Conservation (phyloP, 306 rosid genomes). For the Sicyos baderoa region DNA sequence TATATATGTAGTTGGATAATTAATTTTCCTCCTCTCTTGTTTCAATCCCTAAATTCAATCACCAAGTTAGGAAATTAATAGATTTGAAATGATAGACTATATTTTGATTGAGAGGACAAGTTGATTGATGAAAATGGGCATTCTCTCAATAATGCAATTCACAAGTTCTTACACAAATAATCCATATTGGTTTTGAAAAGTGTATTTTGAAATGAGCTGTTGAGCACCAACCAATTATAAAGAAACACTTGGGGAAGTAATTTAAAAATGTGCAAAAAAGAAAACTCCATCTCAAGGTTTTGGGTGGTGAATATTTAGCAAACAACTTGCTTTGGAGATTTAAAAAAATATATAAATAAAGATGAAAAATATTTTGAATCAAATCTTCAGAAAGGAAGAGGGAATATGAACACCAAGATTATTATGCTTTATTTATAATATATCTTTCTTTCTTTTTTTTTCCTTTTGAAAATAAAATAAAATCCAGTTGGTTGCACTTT, state of each 20-base stretch:
- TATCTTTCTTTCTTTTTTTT: background rate
- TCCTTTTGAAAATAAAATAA: background rate
- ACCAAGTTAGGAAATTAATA: background rate
- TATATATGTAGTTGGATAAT: too few species aligned
- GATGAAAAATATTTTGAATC: too few species aligned
- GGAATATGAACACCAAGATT: slow-evolving; percentile 13
- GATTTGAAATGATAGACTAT: background rate
- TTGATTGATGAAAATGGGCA: background rate
- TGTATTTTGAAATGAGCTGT: background rate
- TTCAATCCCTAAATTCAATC: too few species aligned
- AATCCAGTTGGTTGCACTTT: slow-evolving; percentile 17
- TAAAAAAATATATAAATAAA: too few species aligned
- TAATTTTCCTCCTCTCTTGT: too few species aligned
- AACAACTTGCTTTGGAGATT: too few species aligned
- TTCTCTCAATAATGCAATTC: background rate
- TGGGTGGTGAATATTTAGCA: slow-evolving; percentile 12
- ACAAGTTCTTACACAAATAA: background rate
- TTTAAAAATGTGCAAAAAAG: background rate
- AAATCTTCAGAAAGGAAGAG: slow-evolving; percentile 15
- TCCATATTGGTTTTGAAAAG: background rate
- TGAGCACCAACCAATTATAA: slow-evolving; percentile 9
- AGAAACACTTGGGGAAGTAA: background rate
- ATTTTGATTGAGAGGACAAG: background rate
- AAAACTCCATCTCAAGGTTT: background rate
- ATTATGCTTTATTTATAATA: slow-evolving; percentile 13